These are phyloP conservation scores for Lachnellula hyalina DNA, from an alignment of 2,329 filamentous ascomycete species.

Conservation along the genomic window DNA sequence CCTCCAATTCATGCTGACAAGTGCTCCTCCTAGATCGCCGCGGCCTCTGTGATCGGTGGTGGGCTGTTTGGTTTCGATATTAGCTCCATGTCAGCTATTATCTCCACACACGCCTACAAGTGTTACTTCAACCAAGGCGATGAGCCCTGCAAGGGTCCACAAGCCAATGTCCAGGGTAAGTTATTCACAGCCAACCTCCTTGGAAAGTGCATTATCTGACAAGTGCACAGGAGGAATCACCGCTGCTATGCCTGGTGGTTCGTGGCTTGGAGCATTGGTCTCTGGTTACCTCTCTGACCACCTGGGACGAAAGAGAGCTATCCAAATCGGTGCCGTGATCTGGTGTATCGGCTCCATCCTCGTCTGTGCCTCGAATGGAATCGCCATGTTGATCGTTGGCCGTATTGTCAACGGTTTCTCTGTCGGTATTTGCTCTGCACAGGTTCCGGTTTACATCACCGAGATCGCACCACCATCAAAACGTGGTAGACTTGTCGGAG, in stretches of 20 bases:
- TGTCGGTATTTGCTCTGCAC: slow-evolving; percentile 57
- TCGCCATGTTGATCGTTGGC: slow-evolving; percentile 46
- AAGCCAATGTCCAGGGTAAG: slow-evolving; percentile 24
- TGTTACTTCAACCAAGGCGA: slow-evolving; percentile 43
- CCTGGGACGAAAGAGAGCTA: slow-evolving; percentile 44
- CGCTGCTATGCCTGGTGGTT: slow-evolving; percentile 66
- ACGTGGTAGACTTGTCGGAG: slow-evolving; percentile 62
- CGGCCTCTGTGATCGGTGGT: slow-evolving; percentile 30
- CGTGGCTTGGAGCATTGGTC: slow-evolving; percentile 57
- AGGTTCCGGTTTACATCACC: slow-evolving; percentile 63
- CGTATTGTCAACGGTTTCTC: slow-evolving; percentile 59
- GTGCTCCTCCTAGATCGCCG: slow-evolving; percentile 18
- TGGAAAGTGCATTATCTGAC: not conserved
- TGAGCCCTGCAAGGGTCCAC: slow-evolving; percentile 50
- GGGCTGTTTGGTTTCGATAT: slow-evolving; percentile 45
- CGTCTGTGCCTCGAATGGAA: slow-evolving; percentile 52
- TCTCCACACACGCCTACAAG: slow-evolving; percentile 46
- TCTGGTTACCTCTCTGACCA: slow-evolving; percentile 56
- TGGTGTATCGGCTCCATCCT: slow-evolving; percentile 56
- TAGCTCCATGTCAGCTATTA: slow-evolving; percentile 53
- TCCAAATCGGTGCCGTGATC: slow-evolving; percentile 42
- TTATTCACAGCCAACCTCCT: slow-evolving; percentile 26
- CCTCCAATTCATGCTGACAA: too few species aligned
- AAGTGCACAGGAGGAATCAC: slow-evolving; percentile 56
- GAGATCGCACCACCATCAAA: slow-evolving; percentile 55